Base-by-base conservation (phyloP, 2,329 filamentous ascomycete species). In the Stachybotrys chlorohalonatus region DNA sequence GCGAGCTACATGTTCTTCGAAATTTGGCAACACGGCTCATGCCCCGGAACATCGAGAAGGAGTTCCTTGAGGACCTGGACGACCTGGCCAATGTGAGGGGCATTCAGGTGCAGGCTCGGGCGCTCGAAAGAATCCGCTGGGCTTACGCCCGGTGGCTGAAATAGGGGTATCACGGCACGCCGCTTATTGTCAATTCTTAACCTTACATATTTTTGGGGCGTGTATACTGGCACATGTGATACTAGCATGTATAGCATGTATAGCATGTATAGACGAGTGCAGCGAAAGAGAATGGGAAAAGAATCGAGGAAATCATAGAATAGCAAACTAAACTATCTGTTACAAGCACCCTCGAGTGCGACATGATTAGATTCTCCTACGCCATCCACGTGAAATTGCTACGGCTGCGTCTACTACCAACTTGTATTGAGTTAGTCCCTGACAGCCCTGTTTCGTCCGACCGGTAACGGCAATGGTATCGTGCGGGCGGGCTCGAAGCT, bases 51-150 rank as follows among this genome's bases (percentile, higher is more conserved):
- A 81, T 95, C 11, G 85, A 87, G 64, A 84, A 85, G 62, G 92
- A 96, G 63, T 96, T 99, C 64, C 72, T 91, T 54, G 89, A 95
- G 68, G 94, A 99, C 66, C 75, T 96, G 39, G 84, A 88, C 56
- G 92, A 96, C 64, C 75, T 99, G 51, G 84, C 90, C 17, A 91
- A 96, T 66, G 84, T 93, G 59, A 86, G 84, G 62, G 90, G 90
- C 3, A 81, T 95, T 52, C 81, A 85, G 63, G 81, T 85, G 62
- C 93, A 97, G 74, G 79, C 85, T 56, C 86, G 83, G 67, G 88
- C 93, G 48, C 74, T 96, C 53, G 84, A 92, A 62, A 81, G 94
- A 56, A 90, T 97, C 61, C 80, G 89, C 58, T 97, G 94, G 93
- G 87, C 88, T 5, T 97, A 96, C 75, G 83, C 83, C 2, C 86